Evolutionary conservation across 805 yeast genomes (phyloP), one percentile per base, ranked within the genome.

Genomic region (Helenozyma rhizophorensis): DNA sequence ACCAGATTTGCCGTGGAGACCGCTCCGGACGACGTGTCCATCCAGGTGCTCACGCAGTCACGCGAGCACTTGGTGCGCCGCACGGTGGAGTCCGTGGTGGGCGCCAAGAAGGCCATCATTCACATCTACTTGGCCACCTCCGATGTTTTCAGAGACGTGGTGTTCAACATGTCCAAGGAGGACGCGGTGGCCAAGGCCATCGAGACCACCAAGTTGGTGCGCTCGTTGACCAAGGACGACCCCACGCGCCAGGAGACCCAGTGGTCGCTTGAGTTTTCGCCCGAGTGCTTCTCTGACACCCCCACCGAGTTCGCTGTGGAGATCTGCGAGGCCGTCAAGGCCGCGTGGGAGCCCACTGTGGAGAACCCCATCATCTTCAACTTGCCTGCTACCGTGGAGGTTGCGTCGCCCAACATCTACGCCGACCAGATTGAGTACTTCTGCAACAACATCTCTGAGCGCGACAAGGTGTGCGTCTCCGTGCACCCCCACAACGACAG

Each of bases 351-450:
- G 48, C 90, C 90, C 43, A 69, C 83, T n/a, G 78, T 45, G 6
- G 85, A 80, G 40, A 69, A 74, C 43, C 89, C 89, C 44, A 78
- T 82, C 43, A 80, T 82, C 45, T 82, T 82, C 68, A 82, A 82
- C 62, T 66, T 82, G 47, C 90, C 90, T 14, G 88, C 89, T 29
- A 82, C 90, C 16, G 88, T 82, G 18, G 90, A 82, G 62, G 81
- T 81, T 44, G 75, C 87, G 5, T 64, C 79, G 33, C 90, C 90
- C 42, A 78, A 82, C 58, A 70, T 78, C 27, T 82, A 82, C 48
- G 90, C 90, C 33, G 90, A 82, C 60, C 88, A 82, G 62, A 75
- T 82, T 44, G 90, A 82, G 58, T 82, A 80, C 50, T 82, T 82
- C 58, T 71, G 78, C 42, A 76, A 69, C 32, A 71, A 80, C 51